Evolutionary conservation across 1,139 yeast genomes (phyloP), one percentile per base, ranked within the genome.

Genomic region (Hyphopichia wangnamkhiaoensis): DNA sequence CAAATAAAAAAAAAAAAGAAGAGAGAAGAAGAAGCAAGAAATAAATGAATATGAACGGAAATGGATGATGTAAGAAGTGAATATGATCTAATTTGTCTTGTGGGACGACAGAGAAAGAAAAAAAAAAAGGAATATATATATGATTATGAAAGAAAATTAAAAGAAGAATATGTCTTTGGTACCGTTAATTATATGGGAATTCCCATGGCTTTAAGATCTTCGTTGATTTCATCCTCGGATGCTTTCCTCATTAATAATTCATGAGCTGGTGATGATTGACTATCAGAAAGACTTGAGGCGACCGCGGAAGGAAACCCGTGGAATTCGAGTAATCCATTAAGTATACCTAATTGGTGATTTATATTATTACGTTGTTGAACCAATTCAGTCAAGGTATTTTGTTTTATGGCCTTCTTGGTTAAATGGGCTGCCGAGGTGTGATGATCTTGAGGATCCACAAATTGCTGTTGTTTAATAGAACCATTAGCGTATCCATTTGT

Each of bases 281-380:
- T 29, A 17, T 44, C 43, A 33, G 53, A 46, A 38, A 61, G 49
- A 15, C 62, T 49, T 20, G 65, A 51, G 37, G 69, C 64, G 1
- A 83, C 74, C 0, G 88, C 85, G n/a, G 84, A 78, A 2, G 93
- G 90, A 44, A 83, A 75, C 7, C 90, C 89, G 44, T 77, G 72
- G 50, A 76, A 74, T 50, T 75, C 72, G 10, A 77, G 59, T 37
- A 85, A 61, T 4, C 85, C 85, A 40, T 76, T 70, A 46, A 84
- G 66, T 20, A 72, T 57, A 18, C 86, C 78, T 33, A 83, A 63
- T 55, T 85, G 84, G 40, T 72, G 71, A 51, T 76, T 76, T 28
- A 74, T 57, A 30, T 76, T 68, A 54, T 78, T 76, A 34, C 86
- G 63, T 45, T 82, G 78, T 41, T 69, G 68, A 4, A 79, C 77